Percentiles rank a stretch among this genome's conserved stretches.
Evolutionary conservation across 2,329 filamentous ascomycete genomes (phyloP).

Genomic region (Canariomyces notabilis): DNA sequence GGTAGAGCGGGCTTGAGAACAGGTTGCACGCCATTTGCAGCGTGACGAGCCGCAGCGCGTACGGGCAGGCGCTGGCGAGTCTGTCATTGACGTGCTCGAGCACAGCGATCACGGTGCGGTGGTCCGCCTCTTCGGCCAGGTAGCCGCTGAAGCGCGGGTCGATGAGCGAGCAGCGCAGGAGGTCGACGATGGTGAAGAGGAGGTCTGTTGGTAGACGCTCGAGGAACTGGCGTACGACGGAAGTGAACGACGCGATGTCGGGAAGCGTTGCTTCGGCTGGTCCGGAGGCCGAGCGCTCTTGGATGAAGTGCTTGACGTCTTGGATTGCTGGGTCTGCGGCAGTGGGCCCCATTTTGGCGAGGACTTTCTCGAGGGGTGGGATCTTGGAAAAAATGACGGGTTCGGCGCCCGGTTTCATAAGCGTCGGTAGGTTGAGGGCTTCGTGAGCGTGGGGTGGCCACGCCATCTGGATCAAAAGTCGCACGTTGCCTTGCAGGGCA

Average conservation of each 20-base stretch:
- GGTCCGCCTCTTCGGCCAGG: conserved; percentile 69
- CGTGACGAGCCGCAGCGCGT: conserved; percentile 76
- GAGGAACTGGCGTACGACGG: conserved; percentile 54
- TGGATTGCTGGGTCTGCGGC: conserved; percentile 57
- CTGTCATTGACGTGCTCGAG: conserved; percentile 54
- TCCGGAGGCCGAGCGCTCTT: conserved; percentile 51
- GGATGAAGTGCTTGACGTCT: conserved; percentile 66
- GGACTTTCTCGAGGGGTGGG: conserved; percentile 76
- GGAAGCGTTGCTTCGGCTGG: conserved; percentile 66
- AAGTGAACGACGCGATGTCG: conserved; percentile 60
- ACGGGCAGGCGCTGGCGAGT: conserved; percentile 55
- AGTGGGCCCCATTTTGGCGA: conserved; percentile 66
- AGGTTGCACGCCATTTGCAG: conserved; percentile 81
- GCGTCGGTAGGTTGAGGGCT: conserved; percentile 62
- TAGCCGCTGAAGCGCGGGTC: conserved; percentile 77
- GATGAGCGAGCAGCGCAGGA: conserved; percentile 70
- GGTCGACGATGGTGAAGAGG: conserved; percentile 79
- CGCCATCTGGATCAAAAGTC: conserved; percentile 69
- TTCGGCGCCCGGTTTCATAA: conserved; percentile 58
- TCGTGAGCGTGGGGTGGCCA: conserved; percentile 72
- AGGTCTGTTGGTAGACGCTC: conserved; percentile 54
- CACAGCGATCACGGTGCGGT: conserved; percentile 59
- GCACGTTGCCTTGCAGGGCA: conserved; percentile 65
- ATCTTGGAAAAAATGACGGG: conserved; percentile 71
- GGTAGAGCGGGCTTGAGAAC: conserved; percentile 70